Percentiles rank a stretch among this genome's conserved stretches.
Conservation (phyloP, 495 filamentous ascomycete species). For the Cercophora newfieldiana region DNA sequence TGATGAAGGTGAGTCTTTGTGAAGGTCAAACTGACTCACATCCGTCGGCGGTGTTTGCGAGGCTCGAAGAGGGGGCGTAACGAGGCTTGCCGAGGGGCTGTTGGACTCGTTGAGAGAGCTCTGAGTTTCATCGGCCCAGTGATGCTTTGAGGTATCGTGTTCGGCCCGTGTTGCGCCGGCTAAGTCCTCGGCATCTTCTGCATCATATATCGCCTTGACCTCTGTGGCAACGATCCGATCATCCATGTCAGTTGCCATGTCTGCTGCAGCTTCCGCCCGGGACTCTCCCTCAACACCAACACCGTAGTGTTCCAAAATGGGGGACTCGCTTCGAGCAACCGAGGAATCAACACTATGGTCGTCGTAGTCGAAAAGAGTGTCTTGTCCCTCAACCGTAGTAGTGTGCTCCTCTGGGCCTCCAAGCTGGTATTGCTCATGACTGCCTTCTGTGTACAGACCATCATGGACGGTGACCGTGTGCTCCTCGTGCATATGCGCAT, state of each 20-base stretch:
- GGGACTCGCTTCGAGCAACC: background rate
- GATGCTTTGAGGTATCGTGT: background rate
- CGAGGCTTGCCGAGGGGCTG: background rate
- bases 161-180: background rate
- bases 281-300: background rate
- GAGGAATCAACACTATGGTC: constrained; percentile 14
- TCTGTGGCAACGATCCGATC: background rate
- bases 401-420: constrained; percentile 18
- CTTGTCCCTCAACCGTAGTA: constrained; percentile 29
- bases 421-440: constrained; percentile 1
- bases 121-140: background rate
- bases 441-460: background rate
- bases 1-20: background rate
- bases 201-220: background rate
- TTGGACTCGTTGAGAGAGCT: background rate
- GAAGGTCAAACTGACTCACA: background rate
- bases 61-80: too few relatives aligned
- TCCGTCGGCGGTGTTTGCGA: background rate
- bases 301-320: background rate
- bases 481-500: background rate
- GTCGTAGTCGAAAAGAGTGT: constrained; percentile 14
- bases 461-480: background rate
- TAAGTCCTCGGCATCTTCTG: background rate
- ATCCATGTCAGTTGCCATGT: background rate
- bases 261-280: background rate